Base-by-base conservation (phyloP, 83 land plant species). In the Picea abies region DNA sequence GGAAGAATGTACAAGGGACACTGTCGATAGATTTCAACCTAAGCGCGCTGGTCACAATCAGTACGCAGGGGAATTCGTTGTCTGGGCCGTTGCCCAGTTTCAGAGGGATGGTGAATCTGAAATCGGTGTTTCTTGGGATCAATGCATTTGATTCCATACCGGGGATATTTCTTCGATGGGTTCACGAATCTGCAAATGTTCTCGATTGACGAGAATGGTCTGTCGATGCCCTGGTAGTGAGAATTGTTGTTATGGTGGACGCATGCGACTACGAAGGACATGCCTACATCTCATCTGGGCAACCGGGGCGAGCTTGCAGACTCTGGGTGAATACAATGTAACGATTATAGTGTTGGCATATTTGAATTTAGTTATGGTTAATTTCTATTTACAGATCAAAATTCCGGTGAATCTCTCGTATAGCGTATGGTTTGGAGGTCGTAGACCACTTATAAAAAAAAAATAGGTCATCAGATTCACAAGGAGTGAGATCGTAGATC, bases 91-190 rank as follows among this genome's bases (percentile, higher is more conserved):
- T 70, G 75, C 75, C 94, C 35, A 32, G 35, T 32, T 32, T 32
- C 35, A 32, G 35, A 1, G 35, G 35, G 2, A 32, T 32, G 35
- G 29, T 5, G 26, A 60, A 70, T 5, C 79, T 93, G 14, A 89
- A 90, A 58, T 17, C 7, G 12, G 61, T 83, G 2, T 52, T 79
- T 11, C 84, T 91, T 7, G 65, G 84, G 35, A 49, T 71, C 80
- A 93, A 93, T 82, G 67, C 69, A 19, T 93, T 93, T 80, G 52
- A 86, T 0, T 87, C 88, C 25, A 39, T 93, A 3, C 95, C 95
- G 35, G 20, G 0, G 66, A 0, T 88, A 87, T 83, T 91, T 91
- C 87, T 93, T 16, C 80, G 35, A 32, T 1, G 35, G 35, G 35
- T 1, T 32, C 1, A 32, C 35, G 35, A 32, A 32, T 32, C 35